Evolutionary conservation across 2,329 filamentous ascomycete genomes (phyloP).

Genomic region (Pseudopithomyces chartarum): DNA sequence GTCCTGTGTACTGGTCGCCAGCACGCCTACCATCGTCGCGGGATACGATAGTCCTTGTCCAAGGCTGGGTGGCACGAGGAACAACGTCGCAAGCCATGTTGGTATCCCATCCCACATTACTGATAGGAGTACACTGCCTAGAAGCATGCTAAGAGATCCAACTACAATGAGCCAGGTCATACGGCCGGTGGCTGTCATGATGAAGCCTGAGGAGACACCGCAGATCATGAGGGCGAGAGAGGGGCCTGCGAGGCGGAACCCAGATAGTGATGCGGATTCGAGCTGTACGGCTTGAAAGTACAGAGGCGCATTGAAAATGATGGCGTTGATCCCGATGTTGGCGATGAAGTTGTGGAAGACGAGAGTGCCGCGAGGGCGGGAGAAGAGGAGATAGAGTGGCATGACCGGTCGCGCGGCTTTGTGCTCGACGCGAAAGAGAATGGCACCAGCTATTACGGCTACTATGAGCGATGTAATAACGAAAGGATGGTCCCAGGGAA

Average conservation of each 20-base stretch:
- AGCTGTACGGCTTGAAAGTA: constrained; percentile 61
- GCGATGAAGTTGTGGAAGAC: constrained; percentile 60
- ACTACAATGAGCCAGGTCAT: constrained; percentile 49
- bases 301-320: constrained; percentile 73
- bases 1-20: constrained; percentile 49
- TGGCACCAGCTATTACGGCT: constrained; percentile 45
- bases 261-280: constrained; percentile 70
- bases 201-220: constrained; percentile 49
- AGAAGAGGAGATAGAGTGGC: constrained; percentile 54
- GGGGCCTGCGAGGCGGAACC: constrained; percentile 71
- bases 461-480: constrained; percentile 53
- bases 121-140: constrained; percentile 42
- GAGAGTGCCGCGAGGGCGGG: constrained; percentile 53
- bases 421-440: constrained; percentile 50
- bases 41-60: constrained; percentile 51
- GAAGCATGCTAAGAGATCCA: constrained; percentile 44
- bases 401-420: constrained; percentile 52
- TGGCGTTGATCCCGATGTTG: constrained; percentile 56
- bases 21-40: constrained; percentile 47
- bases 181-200: constrained; percentile 50
- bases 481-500: constrained; percentile 57
- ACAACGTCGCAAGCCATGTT: constrained; percentile 47
- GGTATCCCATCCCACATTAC: constrained; percentile 47
- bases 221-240: constrained; percentile 55
- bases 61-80: constrained; percentile 47